Conservation (phyloP, 2,329 filamentous ascomycete species). For the Aspergillus niger region DNA sequence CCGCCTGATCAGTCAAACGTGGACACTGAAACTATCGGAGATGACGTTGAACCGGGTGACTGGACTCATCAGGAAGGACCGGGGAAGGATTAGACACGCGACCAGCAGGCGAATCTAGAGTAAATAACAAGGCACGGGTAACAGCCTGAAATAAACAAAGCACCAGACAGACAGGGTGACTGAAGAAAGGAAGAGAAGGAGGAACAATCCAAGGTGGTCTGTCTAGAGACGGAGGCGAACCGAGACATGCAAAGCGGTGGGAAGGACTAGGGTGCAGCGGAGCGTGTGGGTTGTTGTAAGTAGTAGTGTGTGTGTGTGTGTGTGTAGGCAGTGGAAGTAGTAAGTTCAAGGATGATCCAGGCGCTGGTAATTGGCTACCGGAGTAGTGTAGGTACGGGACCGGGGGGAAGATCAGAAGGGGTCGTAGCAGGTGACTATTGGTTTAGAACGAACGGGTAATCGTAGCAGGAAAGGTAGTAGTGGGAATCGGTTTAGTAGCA, state of each 20-base stretch:
- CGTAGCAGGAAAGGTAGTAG: slow-evolving; percentile 8
- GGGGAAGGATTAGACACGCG: slow-evolving; percentile 16
- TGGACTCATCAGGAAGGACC: slow-evolving; percentile 31
- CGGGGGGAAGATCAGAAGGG: slow-evolving; percentile 4
- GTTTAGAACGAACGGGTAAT: slow-evolving; percentile 21
- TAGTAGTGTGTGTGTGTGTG: neutral
- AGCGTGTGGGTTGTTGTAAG: neutral
- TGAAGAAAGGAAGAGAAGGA: neutral
- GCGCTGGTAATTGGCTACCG: neutral
- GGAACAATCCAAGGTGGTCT: slow-evolving; percentile 1
- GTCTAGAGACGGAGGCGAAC: slow-evolving; percentile 6
- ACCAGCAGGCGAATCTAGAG: slow-evolving; percentile 12
- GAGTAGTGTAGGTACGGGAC: slow-evolving; percentile 6
- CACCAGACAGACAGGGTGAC: slow-evolving; percentile 1
- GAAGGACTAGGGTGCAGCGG: neutral
- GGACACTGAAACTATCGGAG: slow-evolving; percentile 21
- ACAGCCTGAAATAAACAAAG: slow-evolving; percentile 9
- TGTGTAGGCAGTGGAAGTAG: neutral
- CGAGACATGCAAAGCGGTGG: slow-evolving; percentile 11
- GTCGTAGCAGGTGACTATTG: slow-evolving; percentile 15
- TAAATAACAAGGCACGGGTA: slow-evolving; percentile 1
- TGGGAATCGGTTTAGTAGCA: slow-evolving; percentile 7
- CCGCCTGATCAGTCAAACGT: slow-evolving; percentile 25
- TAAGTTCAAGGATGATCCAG: neutral
- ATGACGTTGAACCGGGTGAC: slow-evolving; percentile 21